Base-by-base conservation (phyloP, 1,284 basidiomycete genomes). In the Cutaneotrichosporon sp. region DNA sequence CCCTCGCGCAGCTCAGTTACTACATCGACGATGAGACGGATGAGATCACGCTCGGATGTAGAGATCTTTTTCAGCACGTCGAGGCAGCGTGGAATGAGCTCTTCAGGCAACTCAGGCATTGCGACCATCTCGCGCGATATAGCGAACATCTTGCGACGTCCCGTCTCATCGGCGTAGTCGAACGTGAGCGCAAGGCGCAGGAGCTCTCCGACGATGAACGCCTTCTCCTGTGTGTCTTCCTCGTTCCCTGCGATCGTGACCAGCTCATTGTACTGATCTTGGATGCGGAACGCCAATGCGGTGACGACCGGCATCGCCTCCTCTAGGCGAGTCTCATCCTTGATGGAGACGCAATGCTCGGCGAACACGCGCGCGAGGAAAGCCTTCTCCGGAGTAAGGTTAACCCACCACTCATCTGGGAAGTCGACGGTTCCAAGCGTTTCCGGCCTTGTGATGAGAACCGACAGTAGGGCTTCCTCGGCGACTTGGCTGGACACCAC, bases 161-260 rank as follows among this genome's bases (percentile, higher is more conserved):
- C 93, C 64, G 93, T 91, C 74, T 98, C 92, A 74, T 98, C 96
- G 26, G 84, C 85, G 63, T 93, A 97, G 73, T 97, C 94, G 39
- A 92, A 78, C 55, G 86, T 85, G 26, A 91, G 80, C 0, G 88
- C 86, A 48, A 96, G 81, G 50, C 82, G 82, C 32, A 97, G 78
- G 62, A 97, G 66, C 68, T 97, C 90, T 2, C 84, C 81, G 27
- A 97, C 80, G 14, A 93, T 77, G 57, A 91, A 87, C 55, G 88
- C 85, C 45, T 58, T 57, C 48, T 75, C 72, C 25, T 65, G 54
- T 4, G 61, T 55, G 32, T 66, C 49, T 55, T 85, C 84, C 10
- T 82, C 79, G 51, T 81, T 80, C 76, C 44, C 60, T 72, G 54
- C 35, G 46, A 57, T 20, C 49, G 77, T 5, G 76, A 86, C 77